A percentile compares a stretch with the other conserved stretches of the same genome.
Conservation (phyloP, 2,329 filamentous ascomycete genomes). For the Pyricularia sp. region DNA sequence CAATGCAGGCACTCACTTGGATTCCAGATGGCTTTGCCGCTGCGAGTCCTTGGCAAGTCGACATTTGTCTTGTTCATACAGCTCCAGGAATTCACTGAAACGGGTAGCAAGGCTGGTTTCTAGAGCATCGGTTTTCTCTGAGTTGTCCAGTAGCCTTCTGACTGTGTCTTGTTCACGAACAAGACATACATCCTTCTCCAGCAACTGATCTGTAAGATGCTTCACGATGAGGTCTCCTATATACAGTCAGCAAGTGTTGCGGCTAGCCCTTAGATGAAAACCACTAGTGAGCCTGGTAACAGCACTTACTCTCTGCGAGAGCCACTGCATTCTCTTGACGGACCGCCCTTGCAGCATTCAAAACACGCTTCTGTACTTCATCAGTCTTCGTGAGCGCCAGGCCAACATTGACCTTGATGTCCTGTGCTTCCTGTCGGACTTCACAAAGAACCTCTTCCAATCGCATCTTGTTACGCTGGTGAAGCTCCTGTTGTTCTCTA, state of each 20-base stretch:
- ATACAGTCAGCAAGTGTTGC: not conserved
- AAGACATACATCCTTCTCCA: not conserved
- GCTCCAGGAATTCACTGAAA: not conserved
- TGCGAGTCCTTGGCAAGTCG: constrained; percentile 2
- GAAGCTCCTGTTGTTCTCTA: constrained; percentile 32
- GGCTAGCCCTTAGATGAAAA: constrained; percentile 2
- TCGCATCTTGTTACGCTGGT: constrained; percentile 17
- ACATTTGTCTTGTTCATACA: not conserved
- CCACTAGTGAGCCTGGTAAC: not conserved
- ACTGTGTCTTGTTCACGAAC: not conserved
- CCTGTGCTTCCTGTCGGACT: constrained; percentile 18
- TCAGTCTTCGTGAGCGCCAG: constrained; percentile 19
- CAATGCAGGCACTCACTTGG: not conserved
- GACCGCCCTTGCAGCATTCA: constrained; percentile 10
- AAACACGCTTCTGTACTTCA: constrained; percentile 17
- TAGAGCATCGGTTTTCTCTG: constrained; percentile 3
- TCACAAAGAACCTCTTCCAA: constrained; percentile 21
- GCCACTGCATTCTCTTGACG: constrained; percentile 6
- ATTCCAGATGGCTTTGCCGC: not conserved
- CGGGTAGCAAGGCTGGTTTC: not conserved
- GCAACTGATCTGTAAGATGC: not conserved
- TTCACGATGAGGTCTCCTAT: not conserved
- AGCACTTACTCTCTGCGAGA: constrained; percentile 6
- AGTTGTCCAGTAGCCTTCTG: not conserved
- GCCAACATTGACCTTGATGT: constrained; percentile 12